Evolutionary conservation across 1,284 basidiomycete genomes (phyloP).

Genomic region (Xanthoconium separans): DNA sequence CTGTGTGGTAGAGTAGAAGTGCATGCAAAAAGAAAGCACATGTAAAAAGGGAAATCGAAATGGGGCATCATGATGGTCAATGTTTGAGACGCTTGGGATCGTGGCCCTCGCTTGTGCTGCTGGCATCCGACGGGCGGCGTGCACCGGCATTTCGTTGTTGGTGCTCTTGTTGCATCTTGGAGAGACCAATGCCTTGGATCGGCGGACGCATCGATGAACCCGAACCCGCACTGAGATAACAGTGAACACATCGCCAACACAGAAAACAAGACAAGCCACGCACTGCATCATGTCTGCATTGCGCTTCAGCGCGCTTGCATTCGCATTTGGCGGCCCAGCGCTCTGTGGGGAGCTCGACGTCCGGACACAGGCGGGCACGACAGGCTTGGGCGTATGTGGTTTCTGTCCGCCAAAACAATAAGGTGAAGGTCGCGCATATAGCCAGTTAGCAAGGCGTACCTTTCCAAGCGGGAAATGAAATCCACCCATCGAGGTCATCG

Average conservation of each 20-base stretch:
- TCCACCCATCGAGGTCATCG: conserved; percentile 46
- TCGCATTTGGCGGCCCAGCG: background rate
- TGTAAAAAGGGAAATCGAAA: background rate
- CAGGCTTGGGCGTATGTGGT: conserved; percentile 3
- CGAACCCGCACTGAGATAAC: background rate
- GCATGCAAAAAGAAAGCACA: background rate
- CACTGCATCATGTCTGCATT: conserved; percentile 42
- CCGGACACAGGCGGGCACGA: conserved; percentile 1
- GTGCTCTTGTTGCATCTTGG: conserved; percentile 32
- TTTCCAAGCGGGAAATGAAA: conserved; percentile 52
- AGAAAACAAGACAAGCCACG: conserved; percentile 9
- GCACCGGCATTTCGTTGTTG: conserved; percentile 17
- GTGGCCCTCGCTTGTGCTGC: conserved; percentile 37
- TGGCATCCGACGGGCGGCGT: conserved; percentile 40
- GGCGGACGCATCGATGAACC: conserved; percentile 21
- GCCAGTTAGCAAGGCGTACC: conserved; percentile 26
- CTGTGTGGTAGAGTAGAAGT: background rate
- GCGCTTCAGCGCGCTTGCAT: conserved; percentile 37
- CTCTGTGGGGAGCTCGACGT: conserved; percentile 5
- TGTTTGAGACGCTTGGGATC: conserved; percentile 50
- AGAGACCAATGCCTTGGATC: conserved; percentile 47
- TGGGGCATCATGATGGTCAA: conserved; percentile 23
- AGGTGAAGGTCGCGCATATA: conserved; percentile 2
- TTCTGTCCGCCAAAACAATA: conserved; percentile 1
- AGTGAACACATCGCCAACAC: background rate